Conservation (phyloP, 78 protist genomes). For the Polysphondylium violaceum region DNA sequence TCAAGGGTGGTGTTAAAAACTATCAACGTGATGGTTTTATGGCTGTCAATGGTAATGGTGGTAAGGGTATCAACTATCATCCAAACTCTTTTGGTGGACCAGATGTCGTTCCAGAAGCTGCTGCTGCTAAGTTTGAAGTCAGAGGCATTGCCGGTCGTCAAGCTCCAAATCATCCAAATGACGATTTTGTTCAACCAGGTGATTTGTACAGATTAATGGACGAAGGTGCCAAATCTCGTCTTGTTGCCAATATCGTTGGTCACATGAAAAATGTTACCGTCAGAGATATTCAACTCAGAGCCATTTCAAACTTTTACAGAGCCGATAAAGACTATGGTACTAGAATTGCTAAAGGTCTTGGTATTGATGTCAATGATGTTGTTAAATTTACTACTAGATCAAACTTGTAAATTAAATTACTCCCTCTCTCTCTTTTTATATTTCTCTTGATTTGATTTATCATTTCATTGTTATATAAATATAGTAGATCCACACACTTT, state of each 20-base stretch:
- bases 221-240: slow-evolving; percentile 69
- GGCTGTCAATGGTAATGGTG: slow-evolving; percentile 75
- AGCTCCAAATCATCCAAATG: slow-evolving; percentile 45
- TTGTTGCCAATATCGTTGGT: slow-evolving; percentile 67
- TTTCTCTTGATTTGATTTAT: too few species aligned
- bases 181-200: slow-evolving; percentile 82
- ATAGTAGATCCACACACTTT: too few species aligned
- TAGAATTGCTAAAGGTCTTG: slow-evolving; percentile 70
- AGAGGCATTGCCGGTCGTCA: slow-evolving; percentile 43
- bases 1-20: slow-evolving; percentile 55
- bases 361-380: slow-evolving; percentile 71
- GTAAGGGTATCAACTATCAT: slow-evolving; percentile 81
- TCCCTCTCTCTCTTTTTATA: too few species aligned
- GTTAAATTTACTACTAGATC: slow-evolving; percentile 43
- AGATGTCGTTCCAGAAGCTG: slow-evolving; percentile 26
- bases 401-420: slow-evolving; percentile 62
- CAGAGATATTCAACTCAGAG: slow-evolving; percentile 62
- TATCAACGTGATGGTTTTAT: slow-evolving; percentile 84
- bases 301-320: slow-evolving; percentile 53
- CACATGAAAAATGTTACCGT: slow-evolving; percentile 70
- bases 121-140: slow-evolving; percentile 9
- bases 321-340: slow-evolving; percentile 81
- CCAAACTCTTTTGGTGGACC: slow-evolving; percentile 80
- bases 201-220: slow-evolving; percentile 71
- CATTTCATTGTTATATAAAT: too few species aligned